Evolutionary conservation across 805 yeast species (phyloP).

Genomic region (Wickerhamiella sorbophila): DNA sequence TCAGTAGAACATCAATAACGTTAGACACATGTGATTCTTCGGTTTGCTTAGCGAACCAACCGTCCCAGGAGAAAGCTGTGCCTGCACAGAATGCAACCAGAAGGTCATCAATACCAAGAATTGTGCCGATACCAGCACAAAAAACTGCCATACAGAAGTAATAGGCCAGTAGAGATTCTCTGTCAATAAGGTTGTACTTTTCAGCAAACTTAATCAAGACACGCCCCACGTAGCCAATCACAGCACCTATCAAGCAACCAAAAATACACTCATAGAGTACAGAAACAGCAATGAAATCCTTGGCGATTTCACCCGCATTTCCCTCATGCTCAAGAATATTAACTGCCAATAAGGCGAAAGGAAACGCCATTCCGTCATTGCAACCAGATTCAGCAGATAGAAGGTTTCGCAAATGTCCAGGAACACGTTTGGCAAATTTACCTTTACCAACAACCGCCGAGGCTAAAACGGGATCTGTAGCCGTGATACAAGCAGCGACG

Average conservation of each 20-base stretch:
- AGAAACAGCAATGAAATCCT: constrained; percentile 67
- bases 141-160: constrained; percentile 68
- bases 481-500: constrained; percentile 80
- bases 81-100: constrained; percentile 87
- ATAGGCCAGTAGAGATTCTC: constrained; percentile 78
- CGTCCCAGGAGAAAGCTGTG: constrained; percentile 88
- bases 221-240: constrained; percentile 57
- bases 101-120: constrained; percentile 78
- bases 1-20: constrained; percentile 71
- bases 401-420: constrained; percentile 79
- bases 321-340: constrained; percentile 54
- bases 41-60: constrained; percentile 69
- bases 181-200: constrained; percentile 51
- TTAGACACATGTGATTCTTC: constrained; percentile 80
- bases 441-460: constrained; percentile 94
- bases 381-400: constrained; percentile 80
- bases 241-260: constrained; percentile 61
- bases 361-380: constrained; percentile 94
- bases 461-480: constrained; percentile 90
- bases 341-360: constrained; percentile 60
- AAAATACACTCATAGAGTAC: constrained; percentile 69
- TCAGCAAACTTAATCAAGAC: constrained; percentile 66
- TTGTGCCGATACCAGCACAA: constrained; percentile 81
- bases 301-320: constrained; percentile 50
- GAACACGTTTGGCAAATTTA: constrained; percentile 77